Percentiles rank a stretch among this genome's conserved stretches.
phyloP scores from a whole-genome alignment of 306 rosid species.

The Citrullus colocynthis region DNA sequence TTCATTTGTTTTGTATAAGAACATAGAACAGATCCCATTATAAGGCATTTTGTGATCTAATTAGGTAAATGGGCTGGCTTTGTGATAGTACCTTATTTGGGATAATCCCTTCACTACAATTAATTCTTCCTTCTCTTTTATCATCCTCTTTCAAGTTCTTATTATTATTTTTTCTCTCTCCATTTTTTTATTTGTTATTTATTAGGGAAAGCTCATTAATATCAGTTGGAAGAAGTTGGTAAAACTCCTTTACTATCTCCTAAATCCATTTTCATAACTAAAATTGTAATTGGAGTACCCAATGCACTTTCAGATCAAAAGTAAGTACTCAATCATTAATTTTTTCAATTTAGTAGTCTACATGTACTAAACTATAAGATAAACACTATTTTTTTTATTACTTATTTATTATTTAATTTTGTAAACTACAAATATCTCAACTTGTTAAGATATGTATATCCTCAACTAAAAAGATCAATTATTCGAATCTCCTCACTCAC shows the following conservation, averaged over 20 bases:
- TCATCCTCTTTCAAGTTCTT: not conserved
- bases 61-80: constrained; percentile 11
- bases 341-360: too few relatives aligned
- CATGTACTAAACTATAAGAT: too few relatives aligned
- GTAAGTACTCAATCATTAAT: too few relatives aligned
- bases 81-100: constrained; percentile 1
- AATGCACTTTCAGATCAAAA: too few relatives aligned
- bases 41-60: constrained; percentile 4
- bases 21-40: not conserved
- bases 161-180: too few relatives aligned
- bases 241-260: not conserved
- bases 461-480: too few relatives aligned
- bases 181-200: not conserved
- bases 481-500: too few relatives aligned
- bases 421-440: too few relatives aligned
- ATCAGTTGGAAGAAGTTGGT: constrained; percentile 9
- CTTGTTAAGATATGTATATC: too few relatives aligned
- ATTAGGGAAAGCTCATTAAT: not conserved
- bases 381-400: too few relatives aligned
- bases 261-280: not conserved
- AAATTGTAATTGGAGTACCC: too few relatives aligned
- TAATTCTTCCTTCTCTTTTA: not conserved
- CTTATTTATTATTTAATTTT: too few relatives aligned
- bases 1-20: not conserved
- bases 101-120: constrained; percentile 6